These are phyloP conservation scores for Tranzscheliella williamsii DNA, from an alignment of 1,284 basidiomycete genomes.

Conservation along the genomic window DNA sequence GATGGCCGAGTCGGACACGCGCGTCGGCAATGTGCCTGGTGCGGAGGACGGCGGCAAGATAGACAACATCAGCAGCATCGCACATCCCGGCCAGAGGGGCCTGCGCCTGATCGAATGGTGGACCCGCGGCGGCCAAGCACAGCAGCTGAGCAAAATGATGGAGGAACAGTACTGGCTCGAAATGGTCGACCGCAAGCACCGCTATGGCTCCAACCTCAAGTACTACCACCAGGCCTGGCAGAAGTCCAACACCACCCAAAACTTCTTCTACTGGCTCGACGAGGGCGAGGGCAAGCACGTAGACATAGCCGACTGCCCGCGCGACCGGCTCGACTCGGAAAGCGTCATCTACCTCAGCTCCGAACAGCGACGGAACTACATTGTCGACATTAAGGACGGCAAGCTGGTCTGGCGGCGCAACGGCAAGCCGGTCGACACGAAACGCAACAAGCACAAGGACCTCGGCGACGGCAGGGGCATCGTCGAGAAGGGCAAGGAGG, in stretches of 20 bases:
- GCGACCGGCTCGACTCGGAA: constrained; percentile 73
- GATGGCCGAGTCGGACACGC: constrained; percentile 14
- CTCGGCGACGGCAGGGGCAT: constrained; percentile 57
- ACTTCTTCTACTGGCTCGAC: constrained; percentile 69
- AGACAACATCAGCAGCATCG: constrained; percentile 51
- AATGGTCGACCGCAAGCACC: constrained; percentile 50
- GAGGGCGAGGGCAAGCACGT: constrained; percentile 71
- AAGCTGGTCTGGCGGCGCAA: constrained; percentile 73
- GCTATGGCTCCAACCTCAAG: constrained; percentile 54
- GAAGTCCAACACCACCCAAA: constrained; percentile 36
- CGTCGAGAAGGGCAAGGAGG: constrained; percentile 47
- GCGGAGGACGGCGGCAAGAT: constrained; percentile 46
- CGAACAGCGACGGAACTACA: constrained; percentile 74
- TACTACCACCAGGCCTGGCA: constrained; percentile 49
- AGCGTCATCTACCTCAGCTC: constrained; percentile 60
- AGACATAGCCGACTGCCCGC: constrained; percentile 70
- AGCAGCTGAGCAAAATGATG: constrained; percentile 52
- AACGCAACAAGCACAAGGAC: constrained; percentile 48
- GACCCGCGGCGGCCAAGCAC: constrained; percentile 45
- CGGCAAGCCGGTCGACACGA: constrained; percentile 65
- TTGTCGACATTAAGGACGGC: constrained; percentile 70
- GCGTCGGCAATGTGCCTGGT: constrained; percentile 49
- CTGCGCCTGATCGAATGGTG: constrained; percentile 47
- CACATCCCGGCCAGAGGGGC: constrained; percentile 25
- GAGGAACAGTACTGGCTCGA: constrained; percentile 52